phyloP scores from a whole-genome alignment of 306 rosid species.

The Dalbergia oliveri region DNA sequence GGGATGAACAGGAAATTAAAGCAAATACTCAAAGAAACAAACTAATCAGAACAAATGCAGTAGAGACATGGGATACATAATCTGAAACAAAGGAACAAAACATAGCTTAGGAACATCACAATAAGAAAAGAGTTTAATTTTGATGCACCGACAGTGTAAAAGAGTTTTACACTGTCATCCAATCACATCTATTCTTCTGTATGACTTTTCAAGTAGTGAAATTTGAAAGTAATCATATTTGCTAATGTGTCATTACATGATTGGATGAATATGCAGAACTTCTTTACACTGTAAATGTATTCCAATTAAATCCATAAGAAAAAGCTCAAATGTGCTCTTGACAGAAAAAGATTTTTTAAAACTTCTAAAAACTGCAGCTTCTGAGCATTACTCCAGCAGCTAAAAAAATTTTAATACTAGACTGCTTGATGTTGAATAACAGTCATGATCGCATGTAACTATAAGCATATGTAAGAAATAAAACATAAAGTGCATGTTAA shows the following conservation, averaged over 20 bases:
- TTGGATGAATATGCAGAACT: no score
- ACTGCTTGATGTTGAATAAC: slow-evolving; percentile 27
- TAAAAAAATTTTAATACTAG: background rate
- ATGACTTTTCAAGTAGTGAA: no score
- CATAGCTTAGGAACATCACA: slow-evolving; percentile 3
- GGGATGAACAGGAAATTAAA: slow-evolving; percentile 10
- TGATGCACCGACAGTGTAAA: no score
- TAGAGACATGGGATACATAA: slow-evolving; percentile 19
- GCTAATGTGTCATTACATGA: no score
- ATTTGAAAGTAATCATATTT: no score
- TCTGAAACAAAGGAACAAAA: slow-evolving; percentile 32
- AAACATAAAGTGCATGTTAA: background rate
- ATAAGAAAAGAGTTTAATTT: no score
- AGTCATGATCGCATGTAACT: slow-evolving; percentile 11
- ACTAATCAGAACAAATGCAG: slow-evolving; percentile 26
- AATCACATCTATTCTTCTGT: no score
- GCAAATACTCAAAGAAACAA: slow-evolving; percentile 31
- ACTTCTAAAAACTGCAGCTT: slow-evolving; percentile 12
- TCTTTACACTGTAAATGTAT: no score
- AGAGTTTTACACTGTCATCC: no score
- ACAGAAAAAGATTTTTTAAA: slow-evolving; percentile 15
- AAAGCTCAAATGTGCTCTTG: background rate
- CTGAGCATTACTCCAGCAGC: slow-evolving; percentile 8
- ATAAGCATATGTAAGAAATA: background rate
- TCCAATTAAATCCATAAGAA: no score